These are phyloP conservation scores for Groenewaldozyma salmanticensis DNA, from an alignment of 805 yeast genomes.

Conservation along the genomic window DNA sequence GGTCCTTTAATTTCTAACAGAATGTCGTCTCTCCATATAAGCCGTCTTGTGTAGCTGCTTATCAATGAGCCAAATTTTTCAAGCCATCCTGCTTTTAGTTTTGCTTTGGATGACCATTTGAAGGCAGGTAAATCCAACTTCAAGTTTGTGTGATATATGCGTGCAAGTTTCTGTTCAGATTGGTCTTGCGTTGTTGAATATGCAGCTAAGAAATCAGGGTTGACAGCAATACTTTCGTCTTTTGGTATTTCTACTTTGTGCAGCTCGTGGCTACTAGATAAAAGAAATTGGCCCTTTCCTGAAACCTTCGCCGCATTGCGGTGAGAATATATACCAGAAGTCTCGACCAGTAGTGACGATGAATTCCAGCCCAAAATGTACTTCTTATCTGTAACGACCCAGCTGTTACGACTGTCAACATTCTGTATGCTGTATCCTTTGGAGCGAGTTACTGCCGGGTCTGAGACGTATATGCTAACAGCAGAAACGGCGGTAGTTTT, in stretches of 20 bases:
- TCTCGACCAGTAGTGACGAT: constrained; percentile 18
- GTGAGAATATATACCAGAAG: constrained; percentile 8
- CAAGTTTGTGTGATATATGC: constrained; percentile 9
- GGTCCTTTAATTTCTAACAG: constrained; percentile 22
- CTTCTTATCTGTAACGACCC: constrained; percentile 33
- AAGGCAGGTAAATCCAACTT: constrained; percentile 4
- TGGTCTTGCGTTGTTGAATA: constrained; percentile 12
- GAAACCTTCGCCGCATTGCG: constrained; percentile 16
- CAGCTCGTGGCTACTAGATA: constrained; percentile 33
- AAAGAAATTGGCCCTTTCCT: constrained; percentile 34
- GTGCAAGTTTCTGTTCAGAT: constrained; percentile 10
- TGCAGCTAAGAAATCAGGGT: constrained; percentile 36
- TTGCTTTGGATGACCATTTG: background rate
- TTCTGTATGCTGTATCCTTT: constrained; percentile 29
- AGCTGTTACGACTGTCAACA: constrained; percentile 24
- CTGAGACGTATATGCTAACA: constrained; percentile 19
- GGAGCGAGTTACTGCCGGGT: constrained; percentile 13
- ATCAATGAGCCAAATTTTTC: background rate
- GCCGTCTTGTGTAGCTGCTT: background rate
- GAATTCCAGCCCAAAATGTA: constrained; percentile 40
- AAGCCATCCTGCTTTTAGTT: background rate
- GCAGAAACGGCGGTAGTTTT: constrained; percentile 26
- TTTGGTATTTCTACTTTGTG: constrained; percentile 29
- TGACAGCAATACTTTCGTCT: constrained; percentile 31
- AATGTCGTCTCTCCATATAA: constrained; percentile 23